Evolutionary conservation across 2,329 filamentous ascomycete genomes (phyloP).

Genomic region (Nannizziopsis barbatae): DNA sequence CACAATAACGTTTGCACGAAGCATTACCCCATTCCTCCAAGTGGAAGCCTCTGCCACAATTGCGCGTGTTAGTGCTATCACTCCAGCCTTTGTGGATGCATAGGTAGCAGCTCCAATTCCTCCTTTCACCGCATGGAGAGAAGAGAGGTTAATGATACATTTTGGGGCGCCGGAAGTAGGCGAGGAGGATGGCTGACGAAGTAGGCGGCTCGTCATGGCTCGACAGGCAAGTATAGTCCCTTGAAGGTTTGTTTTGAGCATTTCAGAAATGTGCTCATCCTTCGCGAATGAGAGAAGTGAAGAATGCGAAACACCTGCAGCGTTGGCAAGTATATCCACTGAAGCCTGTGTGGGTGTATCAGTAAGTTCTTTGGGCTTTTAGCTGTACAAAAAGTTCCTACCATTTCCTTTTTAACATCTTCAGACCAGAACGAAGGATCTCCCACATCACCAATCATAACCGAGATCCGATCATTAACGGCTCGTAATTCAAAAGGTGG

Average conservation of each 20-base stretch:
- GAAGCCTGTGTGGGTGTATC: slow-evolving; percentile 20
- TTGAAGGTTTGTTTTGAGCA: slow-evolving; percentile 60
- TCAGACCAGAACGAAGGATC: slow-evolving; percentile 20
- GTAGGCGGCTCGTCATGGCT: slow-evolving; percentile 26
- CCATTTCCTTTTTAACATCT: slow-evolving; percentile 32
- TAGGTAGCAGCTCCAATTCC: slow-evolving; percentile 62
- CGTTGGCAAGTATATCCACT: slow-evolving; percentile 60
- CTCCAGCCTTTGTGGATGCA: slow-evolving; percentile 67
- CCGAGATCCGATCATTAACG: slow-evolving; percentile 7
- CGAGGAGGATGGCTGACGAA: slow-evolving; percentile 23
- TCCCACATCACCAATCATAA: slow-evolving; percentile 29
- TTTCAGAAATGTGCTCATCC: slow-evolving; percentile 41
- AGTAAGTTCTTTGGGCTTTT: not conserved
- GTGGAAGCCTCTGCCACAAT: slow-evolving; percentile 42
- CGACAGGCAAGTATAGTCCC: slow-evolving; percentile 33
- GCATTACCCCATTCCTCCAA: slow-evolving; percentile 46
- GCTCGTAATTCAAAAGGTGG: slow-evolving; percentile 1
- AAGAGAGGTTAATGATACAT: slow-evolving; percentile 74
- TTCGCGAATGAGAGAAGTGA: slow-evolving; percentile 50
- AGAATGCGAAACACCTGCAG: slow-evolving; percentile 60
- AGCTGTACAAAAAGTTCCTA: slow-evolving; percentile 16
- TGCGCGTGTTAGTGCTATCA: slow-evolving; percentile 48
- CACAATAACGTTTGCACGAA: slow-evolving; percentile 69
- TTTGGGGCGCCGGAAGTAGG: slow-evolving; percentile 36
- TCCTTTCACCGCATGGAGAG: slow-evolving; percentile 58